Conservation (phyloP, 768 basidiomycete genomes). For the Boletus barrowsii region DNA sequence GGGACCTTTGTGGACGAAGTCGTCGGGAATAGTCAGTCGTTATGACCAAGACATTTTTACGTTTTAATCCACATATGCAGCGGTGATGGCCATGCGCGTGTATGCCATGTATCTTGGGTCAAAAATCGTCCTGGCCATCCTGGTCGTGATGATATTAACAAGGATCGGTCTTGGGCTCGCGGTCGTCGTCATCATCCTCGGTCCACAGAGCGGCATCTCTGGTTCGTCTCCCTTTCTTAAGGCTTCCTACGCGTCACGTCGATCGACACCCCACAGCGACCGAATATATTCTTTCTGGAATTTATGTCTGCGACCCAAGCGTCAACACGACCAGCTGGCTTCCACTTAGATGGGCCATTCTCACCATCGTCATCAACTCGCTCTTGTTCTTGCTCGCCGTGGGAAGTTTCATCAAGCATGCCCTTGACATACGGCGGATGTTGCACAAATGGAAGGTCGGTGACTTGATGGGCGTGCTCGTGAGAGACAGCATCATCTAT, state of each 20-base stretch:
- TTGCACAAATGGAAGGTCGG: conserved; percentile 6
- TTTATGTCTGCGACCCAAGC: conserved; percentile 10
- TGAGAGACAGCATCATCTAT: conserved; percentile 17
- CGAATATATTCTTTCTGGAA: conserved; percentile 16
- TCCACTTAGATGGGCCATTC: conserved; percentile 15
- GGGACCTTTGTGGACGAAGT: conserved; percentile 9
- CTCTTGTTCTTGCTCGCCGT: conserved; percentile 16
- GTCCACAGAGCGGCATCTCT: conserved; percentile 15
- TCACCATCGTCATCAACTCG: conserved; percentile 5
- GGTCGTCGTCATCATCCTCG: conserved; percentile 7
- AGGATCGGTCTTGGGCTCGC: conserved; percentile 11
- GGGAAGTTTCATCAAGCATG: conserved; percentile 13
- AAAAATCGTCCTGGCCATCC: conserved; percentile 2
- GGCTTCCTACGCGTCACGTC: background rate
- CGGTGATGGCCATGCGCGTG: conserved; percentile 17
- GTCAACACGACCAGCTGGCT: conserved; percentile 1
- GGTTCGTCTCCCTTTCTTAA: background rate
- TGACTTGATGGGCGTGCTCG: conserved; percentile 17
- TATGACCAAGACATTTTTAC: background rate
- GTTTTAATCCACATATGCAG: background rate
- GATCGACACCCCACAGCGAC: conserved; percentile 4
- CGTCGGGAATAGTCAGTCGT: conserved; percentile 10
- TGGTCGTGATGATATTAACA: conserved; percentile 4
- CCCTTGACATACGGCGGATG: conserved; percentile 4
- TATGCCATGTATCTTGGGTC: conserved; percentile 23